phyloP scores from a whole-genome alignment of 805 yeast species.

The Candida sonorensis region DNA sequence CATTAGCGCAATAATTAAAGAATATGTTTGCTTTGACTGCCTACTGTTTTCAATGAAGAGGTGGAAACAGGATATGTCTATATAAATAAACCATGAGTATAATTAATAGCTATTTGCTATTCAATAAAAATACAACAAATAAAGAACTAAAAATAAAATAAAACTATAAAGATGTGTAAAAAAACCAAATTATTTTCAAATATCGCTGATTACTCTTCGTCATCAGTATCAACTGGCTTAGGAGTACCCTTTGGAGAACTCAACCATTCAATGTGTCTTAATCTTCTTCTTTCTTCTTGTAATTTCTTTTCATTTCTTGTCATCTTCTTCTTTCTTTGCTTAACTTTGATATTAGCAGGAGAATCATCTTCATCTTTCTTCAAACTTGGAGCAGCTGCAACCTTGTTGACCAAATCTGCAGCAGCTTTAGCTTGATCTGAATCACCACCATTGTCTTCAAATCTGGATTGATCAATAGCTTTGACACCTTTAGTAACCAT shows the following conservation, averaged over 20 bases:
- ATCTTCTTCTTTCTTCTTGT: slow-evolving; percentile 88
- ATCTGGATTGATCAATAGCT: slow-evolving; percentile 68
- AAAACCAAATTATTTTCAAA: too few species aligned
- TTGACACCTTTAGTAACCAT: slow-evolving; percentile 79
- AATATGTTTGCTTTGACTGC: too few species aligned
- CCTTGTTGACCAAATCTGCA: slow-evolving; percentile 38
- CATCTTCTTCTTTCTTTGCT: slow-evolving; percentile 90
- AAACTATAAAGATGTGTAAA: too few species aligned
- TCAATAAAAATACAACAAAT: too few species aligned
- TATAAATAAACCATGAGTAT: too few species aligned
- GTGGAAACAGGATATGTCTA: too few species aligned
- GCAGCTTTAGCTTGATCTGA: slow-evolving; percentile 38
- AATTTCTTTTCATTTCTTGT: slow-evolving; percentile 93
- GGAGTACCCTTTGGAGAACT: slow-evolving; percentile 98
- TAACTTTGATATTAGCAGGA: slow-evolving; percentile 93
- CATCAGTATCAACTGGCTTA: slow-evolving; percentile 88
- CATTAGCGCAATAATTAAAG: too few species aligned
- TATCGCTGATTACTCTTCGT: slow-evolving; percentile 77
- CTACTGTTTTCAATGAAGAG: too few species aligned
- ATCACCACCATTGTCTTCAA: slow-evolving; percentile 68
- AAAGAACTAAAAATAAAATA: too few species aligned
- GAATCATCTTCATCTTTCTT: slow-evolving; percentile 72
- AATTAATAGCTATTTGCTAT: too few species aligned
- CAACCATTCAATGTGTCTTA: slow-evolving; percentile 92
- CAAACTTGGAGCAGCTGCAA: slow-evolving; percentile 40